Percentiles rank a stretch among this genome's conserved stretches.
phyloP scores from a whole-genome alignment of 2,329 filamentous ascomycete species.

The Exophiala sp. region DNA sequence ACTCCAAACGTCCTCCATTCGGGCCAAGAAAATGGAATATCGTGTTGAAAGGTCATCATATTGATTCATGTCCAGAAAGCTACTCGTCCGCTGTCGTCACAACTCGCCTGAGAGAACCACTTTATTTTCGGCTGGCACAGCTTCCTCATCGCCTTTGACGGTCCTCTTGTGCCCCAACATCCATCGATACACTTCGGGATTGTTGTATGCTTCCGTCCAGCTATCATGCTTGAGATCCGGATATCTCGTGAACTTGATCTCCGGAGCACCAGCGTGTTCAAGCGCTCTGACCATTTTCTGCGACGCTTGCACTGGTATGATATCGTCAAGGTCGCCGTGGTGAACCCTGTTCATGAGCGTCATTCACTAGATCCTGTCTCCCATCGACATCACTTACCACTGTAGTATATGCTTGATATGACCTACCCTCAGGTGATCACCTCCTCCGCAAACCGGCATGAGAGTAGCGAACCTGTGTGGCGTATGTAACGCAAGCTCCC shows the following conservation, averaged over 20 bases:
- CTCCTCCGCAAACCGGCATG: slow-evolving; percentile 19
- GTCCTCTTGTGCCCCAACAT: slow-evolving; percentile 11
- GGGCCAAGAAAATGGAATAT: not conserved
- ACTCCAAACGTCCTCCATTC: no score
- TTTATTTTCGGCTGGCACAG: slow-evolving; percentile 15
- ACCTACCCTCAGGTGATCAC: slow-evolving; percentile 8
- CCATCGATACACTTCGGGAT: slow-evolving; percentile 17
- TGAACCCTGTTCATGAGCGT: slow-evolving; percentile 10
- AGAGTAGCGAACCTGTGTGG: slow-evolving; percentile 18
- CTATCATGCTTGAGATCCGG: slow-evolving; percentile 21
- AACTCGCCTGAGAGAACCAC: not conserved
- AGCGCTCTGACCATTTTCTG: slow-evolving; percentile 17
- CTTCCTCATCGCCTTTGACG: slow-evolving; percentile 16
- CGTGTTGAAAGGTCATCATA: not conserved
- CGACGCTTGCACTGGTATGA: slow-evolving; percentile 15
- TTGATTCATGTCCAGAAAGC: not conserved
- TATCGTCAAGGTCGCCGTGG: slow-evolving; percentile 19
- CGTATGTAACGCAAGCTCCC: slow-evolving; percentile 18
- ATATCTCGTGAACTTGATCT: slow-evolving; percentile 15
- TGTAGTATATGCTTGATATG: slow-evolving; percentile 21
- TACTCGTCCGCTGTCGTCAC: not conserved
- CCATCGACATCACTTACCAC: slow-evolving; percentile 8
- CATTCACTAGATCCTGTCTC: not conserved
- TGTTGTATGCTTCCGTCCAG: slow-evolving; percentile 18
- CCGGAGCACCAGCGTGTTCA: slow-evolving; percentile 5